phyloP scores from a whole-genome alignment of 1,284 basidiomycete species.

The Malassezia yamatoensis region DNA sequence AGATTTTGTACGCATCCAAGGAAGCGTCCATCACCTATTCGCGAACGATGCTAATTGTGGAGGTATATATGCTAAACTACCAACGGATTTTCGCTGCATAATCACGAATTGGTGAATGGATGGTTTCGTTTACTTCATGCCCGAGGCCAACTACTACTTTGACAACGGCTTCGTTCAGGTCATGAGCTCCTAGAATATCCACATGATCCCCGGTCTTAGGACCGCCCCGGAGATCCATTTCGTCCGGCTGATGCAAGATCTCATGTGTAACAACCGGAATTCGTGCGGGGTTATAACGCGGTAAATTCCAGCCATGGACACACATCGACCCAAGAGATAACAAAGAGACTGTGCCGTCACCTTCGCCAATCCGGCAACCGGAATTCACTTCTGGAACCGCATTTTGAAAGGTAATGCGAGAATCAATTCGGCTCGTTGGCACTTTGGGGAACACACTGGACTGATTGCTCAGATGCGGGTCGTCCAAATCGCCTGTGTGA shows the following conservation, averaged over 20 bases:
- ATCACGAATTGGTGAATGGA: slow-evolving; percentile 64
- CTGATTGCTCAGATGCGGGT: not conserved
- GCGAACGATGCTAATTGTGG: not conserved
- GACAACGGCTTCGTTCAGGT: slow-evolving; percentile 79
- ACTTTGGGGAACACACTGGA: not conserved
- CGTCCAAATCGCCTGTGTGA: not conserved
- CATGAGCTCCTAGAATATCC: slow-evolving; percentile 79
- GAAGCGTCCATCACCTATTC: not conserved
- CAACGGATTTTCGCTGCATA: slow-evolving; percentile 30
- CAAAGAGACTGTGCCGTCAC: slow-evolving; percentile 87
- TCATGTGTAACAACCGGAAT: slow-evolving; percentile 69
- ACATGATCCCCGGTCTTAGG: slow-evolving; percentile 60
- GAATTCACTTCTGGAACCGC: slow-evolving; percentile 29
- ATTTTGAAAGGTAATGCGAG: slow-evolving; percentile 20
- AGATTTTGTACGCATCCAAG: slow-evolving; percentile 11
- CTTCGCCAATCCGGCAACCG: slow-evolving; percentile 50
- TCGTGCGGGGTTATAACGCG: slow-evolving; percentile 84
- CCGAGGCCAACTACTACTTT: slow-evolving; percentile 65
- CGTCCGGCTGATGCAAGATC: slow-evolving; percentile 72
- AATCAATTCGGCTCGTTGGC: slow-evolving; percentile 8
- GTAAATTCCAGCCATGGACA: slow-evolving; percentile 75
- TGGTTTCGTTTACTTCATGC: slow-evolving; percentile 53
- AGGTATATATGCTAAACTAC: slow-evolving; percentile 4
- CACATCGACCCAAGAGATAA: slow-evolving; percentile 90
- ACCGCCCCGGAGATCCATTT: slow-evolving; percentile 70